phyloP scores from a whole-genome alignment of 2,329 filamentous ascomycete genomes.

The Lojkania enalia region DNA sequence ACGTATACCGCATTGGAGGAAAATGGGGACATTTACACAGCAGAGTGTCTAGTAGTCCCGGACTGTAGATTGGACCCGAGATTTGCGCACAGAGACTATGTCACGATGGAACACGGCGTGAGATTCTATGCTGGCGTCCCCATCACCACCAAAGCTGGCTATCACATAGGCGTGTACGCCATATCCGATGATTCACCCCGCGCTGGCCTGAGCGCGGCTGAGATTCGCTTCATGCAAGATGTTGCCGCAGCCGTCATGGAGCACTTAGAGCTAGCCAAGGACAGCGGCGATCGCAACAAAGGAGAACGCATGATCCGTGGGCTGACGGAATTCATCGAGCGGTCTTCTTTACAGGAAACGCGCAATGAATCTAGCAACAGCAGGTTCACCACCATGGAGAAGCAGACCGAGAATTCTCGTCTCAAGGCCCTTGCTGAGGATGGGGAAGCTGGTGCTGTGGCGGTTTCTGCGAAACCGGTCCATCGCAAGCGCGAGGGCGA shows the following conservation, averaged over 20 bases:
- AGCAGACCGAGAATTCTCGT: not conserved
- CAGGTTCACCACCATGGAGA: not conserved
- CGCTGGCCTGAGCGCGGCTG: conserved; percentile 16
- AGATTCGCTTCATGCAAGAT: conserved; percentile 21
- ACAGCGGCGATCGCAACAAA: conserved; percentile 28
- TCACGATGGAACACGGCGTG: conserved; percentile 14
- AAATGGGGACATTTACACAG: conserved; percentile 11
- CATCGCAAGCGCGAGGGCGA: conserved; percentile 29
- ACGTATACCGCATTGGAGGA: not conserved
- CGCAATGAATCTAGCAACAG: conserved; percentile 15
- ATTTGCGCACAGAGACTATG: conserved; percentile 16
- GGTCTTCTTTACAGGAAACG: conserved; percentile 23
- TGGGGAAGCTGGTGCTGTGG: not conserved
- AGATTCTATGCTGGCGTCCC: conserved; percentile 38
- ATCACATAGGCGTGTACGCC: conserved; percentile 29
- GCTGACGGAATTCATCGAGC: conserved; percentile 36
- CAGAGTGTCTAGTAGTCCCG: conserved; percentile 15
- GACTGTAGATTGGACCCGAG: conserved; percentile 15
- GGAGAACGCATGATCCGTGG: conserved; percentile 38
- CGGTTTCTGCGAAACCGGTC: conserved; percentile 16
- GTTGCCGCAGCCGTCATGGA: conserved; percentile 29
- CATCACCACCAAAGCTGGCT: conserved; percentile 25
- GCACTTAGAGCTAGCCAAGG: conserved; percentile 31
- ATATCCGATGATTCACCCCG: conserved; percentile 29
- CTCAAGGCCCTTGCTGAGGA: conserved; percentile 25